phyloP scores from a whole-genome alignment of 345 rosid species.

The Hibiscus tridactylites region DNA sequence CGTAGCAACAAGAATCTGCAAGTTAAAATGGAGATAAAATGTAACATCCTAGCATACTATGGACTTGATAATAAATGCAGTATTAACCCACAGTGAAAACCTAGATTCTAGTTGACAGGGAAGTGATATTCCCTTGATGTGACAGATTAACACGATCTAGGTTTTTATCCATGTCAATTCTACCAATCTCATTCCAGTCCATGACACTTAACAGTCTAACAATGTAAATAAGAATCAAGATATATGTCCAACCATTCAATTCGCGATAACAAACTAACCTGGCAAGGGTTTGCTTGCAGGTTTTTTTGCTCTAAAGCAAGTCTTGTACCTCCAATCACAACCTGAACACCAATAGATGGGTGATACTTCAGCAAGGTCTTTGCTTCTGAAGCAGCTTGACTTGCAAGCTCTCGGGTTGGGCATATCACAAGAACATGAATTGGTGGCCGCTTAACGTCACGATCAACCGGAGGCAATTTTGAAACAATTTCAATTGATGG shows the following conservation, averaged over 20 bases:
- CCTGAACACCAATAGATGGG: constrained; percentile 81
- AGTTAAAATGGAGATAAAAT: neutral
- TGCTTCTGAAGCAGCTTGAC: constrained; percentile 91
- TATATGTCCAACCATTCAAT: neutral
- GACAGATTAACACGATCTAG: neutral
- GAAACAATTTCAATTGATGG: constrained; percentile 84
- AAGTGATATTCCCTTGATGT: neutral
- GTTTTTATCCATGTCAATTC: neutral
- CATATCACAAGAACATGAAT: constrained; percentile 78
- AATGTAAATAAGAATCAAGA: neutral
- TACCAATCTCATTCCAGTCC: neutral
- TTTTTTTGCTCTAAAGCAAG: constrained; percentile 76
- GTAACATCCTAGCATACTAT: neutral
- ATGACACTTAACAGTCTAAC: neutral
- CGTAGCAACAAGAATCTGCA: constrained; percentile 50
- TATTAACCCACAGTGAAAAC: neutral
- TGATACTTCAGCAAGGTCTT: constrained; percentile 74
- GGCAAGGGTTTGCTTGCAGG: constrained; percentile 77
- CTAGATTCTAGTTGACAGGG: neutral
- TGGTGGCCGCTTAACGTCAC: constrained; percentile 63
- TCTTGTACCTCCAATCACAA: constrained; percentile 94
- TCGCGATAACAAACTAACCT: constrained; percentile 36
- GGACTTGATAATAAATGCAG: neutral
- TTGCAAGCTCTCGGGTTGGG: constrained; percentile 96
- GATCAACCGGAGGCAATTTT: constrained; percentile 54